Conservation (phyloP, 148 eudicot genomes). For the Cornus kousa region DNA sequence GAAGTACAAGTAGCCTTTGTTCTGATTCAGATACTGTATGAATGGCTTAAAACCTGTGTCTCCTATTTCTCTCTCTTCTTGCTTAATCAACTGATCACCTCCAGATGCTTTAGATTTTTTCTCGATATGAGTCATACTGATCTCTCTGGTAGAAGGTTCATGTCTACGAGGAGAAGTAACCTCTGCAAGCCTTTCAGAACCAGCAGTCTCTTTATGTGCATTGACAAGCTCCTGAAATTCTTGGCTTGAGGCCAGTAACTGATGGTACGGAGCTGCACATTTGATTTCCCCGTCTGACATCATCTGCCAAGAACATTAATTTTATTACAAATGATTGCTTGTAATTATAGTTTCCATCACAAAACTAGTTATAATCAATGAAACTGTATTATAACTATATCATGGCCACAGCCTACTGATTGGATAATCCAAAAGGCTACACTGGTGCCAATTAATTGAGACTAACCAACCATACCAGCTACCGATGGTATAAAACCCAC, state of each 20-base stretch:
- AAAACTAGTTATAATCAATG: neutral
- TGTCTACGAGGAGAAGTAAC: constrained; percentile 27
- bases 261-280: constrained; percentile 56
- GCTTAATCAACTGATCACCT: constrained; percentile 71
- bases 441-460: neutral
- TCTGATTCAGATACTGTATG: constrained; percentile 61
- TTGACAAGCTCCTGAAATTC: constrained; percentile 74
- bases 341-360: neutral
- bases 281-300: constrained; percentile 83
- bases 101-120: constrained; percentile 28
- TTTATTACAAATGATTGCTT: neutral
- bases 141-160: constrained; percentile 41
- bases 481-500: neutral
- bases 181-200: constrained; percentile 48
- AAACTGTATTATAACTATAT: too few species aligned
- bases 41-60: constrained; percentile 80
- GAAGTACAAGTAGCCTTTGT: constrained; percentile 59
- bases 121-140: constrained; percentile 26
- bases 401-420: neutral
- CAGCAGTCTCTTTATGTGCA: constrained; percentile 94
- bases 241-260: constrained; percentile 57
- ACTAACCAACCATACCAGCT: too few species aligned
- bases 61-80: constrained; percentile 82
- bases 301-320: constrained; percentile 44
- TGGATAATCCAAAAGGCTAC: neutral